phyloP scores from a whole-genome alignment of 768 basidiomycete genomes.

The Tricholoma hemisulphureum region DNA sequence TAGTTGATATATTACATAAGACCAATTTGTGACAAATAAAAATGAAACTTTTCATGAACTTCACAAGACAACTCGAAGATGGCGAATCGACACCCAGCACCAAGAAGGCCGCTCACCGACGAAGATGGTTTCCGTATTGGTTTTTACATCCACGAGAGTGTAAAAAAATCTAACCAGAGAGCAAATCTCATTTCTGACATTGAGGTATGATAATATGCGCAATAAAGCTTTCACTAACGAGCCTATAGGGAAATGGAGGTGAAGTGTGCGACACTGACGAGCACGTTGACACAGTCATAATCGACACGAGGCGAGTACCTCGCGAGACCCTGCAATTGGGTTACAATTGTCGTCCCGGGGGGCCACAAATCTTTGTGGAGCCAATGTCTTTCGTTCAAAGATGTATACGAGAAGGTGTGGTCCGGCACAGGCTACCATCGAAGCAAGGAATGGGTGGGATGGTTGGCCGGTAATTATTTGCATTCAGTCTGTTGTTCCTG shows the following conservation, averaged over 20 bases:
- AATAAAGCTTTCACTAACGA: background rate
- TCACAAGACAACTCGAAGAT: background rate
- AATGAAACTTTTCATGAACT: too few species aligned
- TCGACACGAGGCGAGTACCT: constrained; percentile 15
- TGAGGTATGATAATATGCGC: constrained; percentile 25
- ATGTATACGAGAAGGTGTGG: constrained; percentile 11
- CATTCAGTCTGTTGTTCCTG: background rate
- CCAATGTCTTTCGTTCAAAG: constrained; percentile 14
- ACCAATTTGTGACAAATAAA: too few species aligned
- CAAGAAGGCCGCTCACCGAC: constrained; percentile 15
- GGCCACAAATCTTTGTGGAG: constrained; percentile 18
- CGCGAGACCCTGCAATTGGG: constrained; percentile 11
- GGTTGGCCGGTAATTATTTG: background rate
- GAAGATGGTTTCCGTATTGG: constrained; percentile 24
- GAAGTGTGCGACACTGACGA: constrained; percentile 8
- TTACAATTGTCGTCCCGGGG: constrained; percentile 17
- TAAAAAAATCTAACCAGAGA: constrained; percentile 19
- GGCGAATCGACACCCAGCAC: background rate
- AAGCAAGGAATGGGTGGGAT: constrained; percentile 20
- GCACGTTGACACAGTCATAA: constrained; percentile 23
- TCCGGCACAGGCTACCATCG: constrained; percentile 5
- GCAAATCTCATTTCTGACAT: constrained; percentile 28
- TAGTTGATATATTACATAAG: too few species aligned
- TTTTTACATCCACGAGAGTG: constrained; percentile 36
- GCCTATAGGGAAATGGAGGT: constrained; percentile 21